A percentile compares a stretch with the other conserved stretches of the same genome.
phyloP scores from a whole-genome alignment of 495 filamentous ascomycete species.

The Parathielavia hyrcaniae region DNA sequence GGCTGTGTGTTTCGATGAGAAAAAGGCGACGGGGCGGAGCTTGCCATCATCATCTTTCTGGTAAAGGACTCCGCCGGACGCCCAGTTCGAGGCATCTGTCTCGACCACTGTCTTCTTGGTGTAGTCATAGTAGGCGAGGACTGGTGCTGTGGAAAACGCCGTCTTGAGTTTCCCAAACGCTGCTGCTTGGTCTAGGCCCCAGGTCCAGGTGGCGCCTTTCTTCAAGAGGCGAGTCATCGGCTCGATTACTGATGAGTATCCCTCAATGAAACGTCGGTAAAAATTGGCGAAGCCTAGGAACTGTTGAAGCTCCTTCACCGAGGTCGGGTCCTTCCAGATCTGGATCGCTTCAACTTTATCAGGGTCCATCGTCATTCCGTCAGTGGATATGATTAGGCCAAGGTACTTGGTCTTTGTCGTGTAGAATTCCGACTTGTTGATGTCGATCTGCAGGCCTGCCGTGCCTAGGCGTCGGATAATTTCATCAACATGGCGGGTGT shows the following conservation, averaged over 20 bases:
- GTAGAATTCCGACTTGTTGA: conserved; percentile 1
- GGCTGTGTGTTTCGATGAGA: conserved; percentile 11
- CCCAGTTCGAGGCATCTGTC: neutral
- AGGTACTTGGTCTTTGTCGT: conserved; percentile 3
- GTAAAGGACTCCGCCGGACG: neutral
- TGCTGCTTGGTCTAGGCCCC: neutral
- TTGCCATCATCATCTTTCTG: neutral
- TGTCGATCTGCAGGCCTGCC: neutral
- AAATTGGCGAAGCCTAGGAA: conserved; percentile 19
- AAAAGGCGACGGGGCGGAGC: neutral
- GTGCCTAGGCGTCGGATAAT: too few species aligned
- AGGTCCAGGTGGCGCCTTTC: neutral
- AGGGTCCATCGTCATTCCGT: neutral
- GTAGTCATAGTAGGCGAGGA: neutral
- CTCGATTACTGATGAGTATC: neutral
- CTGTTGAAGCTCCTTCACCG: neutral
- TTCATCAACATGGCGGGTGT: neutral
- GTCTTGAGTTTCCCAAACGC: conserved; percentile 2
- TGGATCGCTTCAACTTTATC: conserved; percentile 8
- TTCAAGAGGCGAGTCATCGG: neutral
- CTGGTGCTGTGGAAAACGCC: neutral
- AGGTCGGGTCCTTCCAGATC: neutral
- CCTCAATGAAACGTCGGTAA: conserved; percentile 13
- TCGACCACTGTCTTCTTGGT: neutral
- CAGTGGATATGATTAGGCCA: neutral